A percentile compares a stretch with the other conserved stretches of the same genome.
Evolutionary conservation across 2,329 filamentous ascomycete species (phyloP).

Genomic region (Davidsoniella virescens): DNA sequence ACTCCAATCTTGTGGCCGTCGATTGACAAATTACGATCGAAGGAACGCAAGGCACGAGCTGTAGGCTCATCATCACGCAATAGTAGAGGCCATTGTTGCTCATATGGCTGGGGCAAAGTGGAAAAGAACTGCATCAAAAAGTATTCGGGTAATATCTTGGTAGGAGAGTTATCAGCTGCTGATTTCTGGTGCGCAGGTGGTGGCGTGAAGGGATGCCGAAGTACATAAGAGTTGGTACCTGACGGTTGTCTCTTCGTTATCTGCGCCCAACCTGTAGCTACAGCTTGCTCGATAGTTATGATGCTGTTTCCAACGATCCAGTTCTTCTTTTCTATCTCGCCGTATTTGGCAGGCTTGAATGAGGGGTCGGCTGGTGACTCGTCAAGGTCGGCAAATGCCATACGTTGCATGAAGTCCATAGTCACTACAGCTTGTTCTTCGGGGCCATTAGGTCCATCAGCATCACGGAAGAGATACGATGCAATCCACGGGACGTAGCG

Average conservation of each 20-base stretch:
- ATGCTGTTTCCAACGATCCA: slow-evolving; percentile 63
- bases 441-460: slow-evolving; percentile 50
- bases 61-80: slow-evolving; percentile 56
- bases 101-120: slow-evolving; percentile 40
- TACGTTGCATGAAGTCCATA: slow-evolving; percentile 85
- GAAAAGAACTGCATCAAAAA: slow-evolving; percentile 54
- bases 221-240: slow-evolving; percentile 42
- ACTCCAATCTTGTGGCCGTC: slow-evolving; percentile 94
- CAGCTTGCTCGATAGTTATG: slow-evolving; percentile 57
- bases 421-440: slow-evolving; percentile 91
- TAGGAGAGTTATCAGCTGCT: slow-evolving; percentile 29
- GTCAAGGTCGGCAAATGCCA: slow-evolving; percentile 70
- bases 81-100: slow-evolving; percentile 53
- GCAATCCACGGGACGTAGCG: slow-evolving; percentile 83
- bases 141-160: slow-evolving; percentile 55
- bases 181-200: slow-evolving; percentile 38
- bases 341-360: slow-evolving; percentile 50
- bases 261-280: slow-evolving; percentile 48
- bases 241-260: slow-evolving; percentile 57
- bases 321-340: slow-evolving; percentile 47
- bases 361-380: slow-evolving; percentile 51
- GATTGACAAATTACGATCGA: slow-evolving; percentile 77
- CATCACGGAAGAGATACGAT: slow-evolving; percentile 67
- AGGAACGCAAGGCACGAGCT: slow-evolving; percentile 57
- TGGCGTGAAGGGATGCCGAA: slow-evolving; percentile 43